phyloP scores from a whole-genome alignment of 2,329 filamentous ascomycete species.

The Penicillium verrucosum region DNA sequence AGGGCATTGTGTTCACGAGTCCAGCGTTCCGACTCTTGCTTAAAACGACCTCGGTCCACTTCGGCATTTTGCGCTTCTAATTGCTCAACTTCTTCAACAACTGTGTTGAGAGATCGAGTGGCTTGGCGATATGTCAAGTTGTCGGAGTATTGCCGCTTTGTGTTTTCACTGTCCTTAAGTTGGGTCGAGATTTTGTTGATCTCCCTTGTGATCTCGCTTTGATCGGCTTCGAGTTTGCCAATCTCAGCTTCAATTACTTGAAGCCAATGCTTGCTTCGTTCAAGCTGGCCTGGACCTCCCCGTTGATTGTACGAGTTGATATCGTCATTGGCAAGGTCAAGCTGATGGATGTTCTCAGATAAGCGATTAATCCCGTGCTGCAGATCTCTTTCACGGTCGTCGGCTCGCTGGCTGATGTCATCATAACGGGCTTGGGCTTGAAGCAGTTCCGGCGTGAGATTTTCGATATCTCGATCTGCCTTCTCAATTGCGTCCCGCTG shows the following conservation, averaged over 20 bases:
- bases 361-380: constrained; percentile 69
- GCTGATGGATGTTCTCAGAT: constrained; percentile 70
- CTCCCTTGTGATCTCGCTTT: constrained; percentile 62
- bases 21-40: constrained; percentile 64
- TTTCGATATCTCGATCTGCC: constrained; percentile 69
- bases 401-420: constrained; percentile 69
- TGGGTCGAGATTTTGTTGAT: constrained; percentile 76
- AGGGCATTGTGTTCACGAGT: constrained; percentile 67
- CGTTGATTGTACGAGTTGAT: constrained; percentile 76
- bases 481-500: constrained; percentile 68
- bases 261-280: constrained; percentile 67
- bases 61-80: constrained; percentile 77
- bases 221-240: constrained; percentile 63
- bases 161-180: constrained; percentile 73
- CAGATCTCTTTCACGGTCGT: constrained; percentile 68
- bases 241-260: constrained; percentile 65
- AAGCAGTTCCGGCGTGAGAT: constrained; percentile 70
- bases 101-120: constrained; percentile 62
- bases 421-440: constrained; percentile 74
- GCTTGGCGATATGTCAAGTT: constrained; percentile 84
- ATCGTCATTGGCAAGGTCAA: constrained; percentile 70
- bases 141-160: constrained; percentile 81
- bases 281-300: constrained; percentile 70
- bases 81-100: constrained; percentile 67
- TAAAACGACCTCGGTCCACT: constrained; percentile 74